These are phyloP conservation scores for Solanum stenotomum DNA, from an alignment of 257 asterid genomes.

Conservation along the genomic window DNA sequence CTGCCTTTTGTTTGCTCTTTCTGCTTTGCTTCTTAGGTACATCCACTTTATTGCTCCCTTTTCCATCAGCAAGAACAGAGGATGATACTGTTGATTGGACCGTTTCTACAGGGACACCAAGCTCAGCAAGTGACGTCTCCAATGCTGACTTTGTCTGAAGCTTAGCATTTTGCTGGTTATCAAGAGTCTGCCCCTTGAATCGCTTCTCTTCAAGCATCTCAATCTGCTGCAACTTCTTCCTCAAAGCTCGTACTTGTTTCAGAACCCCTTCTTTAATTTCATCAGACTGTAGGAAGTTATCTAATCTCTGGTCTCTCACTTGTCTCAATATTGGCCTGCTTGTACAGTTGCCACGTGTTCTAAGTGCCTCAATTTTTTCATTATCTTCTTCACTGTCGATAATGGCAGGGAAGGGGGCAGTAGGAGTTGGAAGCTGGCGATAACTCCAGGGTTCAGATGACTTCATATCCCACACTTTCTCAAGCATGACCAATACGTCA, in stretches of 20 bases:
- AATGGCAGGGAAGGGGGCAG: conserved; percentile 82
- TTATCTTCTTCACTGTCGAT: conserved; percentile 80
- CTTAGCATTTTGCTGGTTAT: conserved; percentile 82
- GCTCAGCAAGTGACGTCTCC: conserved; percentile 72
- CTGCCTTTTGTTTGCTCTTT: conserved; percentile 53
- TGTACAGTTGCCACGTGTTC: conserved; percentile 38
- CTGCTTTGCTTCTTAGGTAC: conserved; percentile 52
- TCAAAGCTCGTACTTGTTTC: conserved; percentile 68
- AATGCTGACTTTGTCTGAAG: conserved; percentile 50
- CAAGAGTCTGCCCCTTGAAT: conserved; percentile 58
- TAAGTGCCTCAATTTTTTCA: conserved; percentile 32
- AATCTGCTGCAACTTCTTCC: conserved; percentile 95
- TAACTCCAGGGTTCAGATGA: conserved; percentile 88
- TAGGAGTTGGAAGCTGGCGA: conserved; percentile 84
- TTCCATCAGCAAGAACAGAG: conserved; percentile 40
- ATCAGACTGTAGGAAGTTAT: conserved; percentile 52
- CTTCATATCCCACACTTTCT: conserved; percentile 57
- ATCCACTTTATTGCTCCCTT: conserved; percentile 35
- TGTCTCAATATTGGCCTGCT: conserved; percentile 24
- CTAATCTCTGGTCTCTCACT: conserved; percentile 35
- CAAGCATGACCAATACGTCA: conserved; percentile 66
- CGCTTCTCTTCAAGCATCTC: conserved; percentile 86
- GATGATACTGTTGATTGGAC: conserved; percentile 30
- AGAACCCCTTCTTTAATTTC: conserved; percentile 40
- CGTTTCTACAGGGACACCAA: conserved; percentile 58